Base-by-base conservation (phyloP, 345 rosid genomes). In the Moringa oleifera region DNA sequence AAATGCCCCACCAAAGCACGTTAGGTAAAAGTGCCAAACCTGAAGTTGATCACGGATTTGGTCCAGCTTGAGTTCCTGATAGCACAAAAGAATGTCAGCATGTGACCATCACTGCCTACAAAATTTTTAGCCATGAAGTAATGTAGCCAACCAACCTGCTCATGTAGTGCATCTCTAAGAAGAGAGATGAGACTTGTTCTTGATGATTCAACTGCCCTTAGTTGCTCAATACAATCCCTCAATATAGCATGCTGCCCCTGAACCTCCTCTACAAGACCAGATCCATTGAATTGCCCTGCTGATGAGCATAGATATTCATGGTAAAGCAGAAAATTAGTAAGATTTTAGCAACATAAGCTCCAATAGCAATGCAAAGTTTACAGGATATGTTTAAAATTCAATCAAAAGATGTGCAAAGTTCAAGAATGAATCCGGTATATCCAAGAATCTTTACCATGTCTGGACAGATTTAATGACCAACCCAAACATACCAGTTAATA, bases 131-230 rank as follows among this genome's bases (percentile, higher is more conserved):
- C 51, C 17, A 4, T 28, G 46, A 45, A 57, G 28, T 20, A 65
- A 61, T 68, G 57, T 24, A 64, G 52, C 62, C 25, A 58, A 73
- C 61, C 18, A 71, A 93, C 98, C 97, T 93, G 91, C 71, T 90
- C 98, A 57, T 84, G 93, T 59, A 94, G 81, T 69, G 90, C 91
- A 53, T 91, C 96, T 72, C 81, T 86, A 65, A 94, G 76, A 63
- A 71, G 73, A 67, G 85, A 73, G 68, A 90, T 82, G 16, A 94
- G 97, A 75, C 70, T 83, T 59, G 76, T 79, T 81, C 88, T 81
- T 21, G 87, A 72, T 66, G 89, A 79, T 78, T 86, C 97, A 65
- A 85, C 36, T 23, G 74, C 57, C 25, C 75, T 75, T 37, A 94
- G 77, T 73, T 88, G 95, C 59, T 83, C 86, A 53, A 94, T 72